Conservation (phyloP, 345 rosid genomes). For the Anastatica hierochuntica region DNA sequence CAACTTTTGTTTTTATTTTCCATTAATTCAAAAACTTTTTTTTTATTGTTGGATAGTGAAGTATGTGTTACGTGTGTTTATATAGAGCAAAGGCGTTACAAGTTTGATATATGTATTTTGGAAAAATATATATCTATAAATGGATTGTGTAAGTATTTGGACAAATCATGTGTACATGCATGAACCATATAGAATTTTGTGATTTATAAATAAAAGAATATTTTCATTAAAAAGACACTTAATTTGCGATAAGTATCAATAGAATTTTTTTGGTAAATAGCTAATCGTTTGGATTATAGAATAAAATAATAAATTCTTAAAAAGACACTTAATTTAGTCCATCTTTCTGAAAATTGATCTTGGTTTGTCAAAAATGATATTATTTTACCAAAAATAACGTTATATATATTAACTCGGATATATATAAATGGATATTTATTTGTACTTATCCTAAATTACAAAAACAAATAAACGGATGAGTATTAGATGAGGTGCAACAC, state of each 20-base stretch:
- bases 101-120: background rate
- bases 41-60: background rate
- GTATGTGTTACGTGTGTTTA: slow-evolving; percentile 7
- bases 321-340: background rate
- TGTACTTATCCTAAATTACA: background rate
- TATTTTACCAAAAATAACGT: background rate
- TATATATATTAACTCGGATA: background rate
- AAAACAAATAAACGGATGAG: too few species aligned
- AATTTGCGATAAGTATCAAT: too few species aligned
- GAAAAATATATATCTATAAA: background rate
- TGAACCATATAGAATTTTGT: slow-evolving; percentile 15
- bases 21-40: background rate
- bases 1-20: slow-evolving; percentile 4
- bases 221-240: too few species aligned
- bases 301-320: background rate
- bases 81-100: background rate
- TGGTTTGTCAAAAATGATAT: background rate
- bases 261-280: too few species aligned
- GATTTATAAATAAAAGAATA: too few species aligned
- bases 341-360: background rate
- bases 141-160: background rate
- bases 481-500: too few species aligned
- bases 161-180: background rate
- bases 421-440: background rate
- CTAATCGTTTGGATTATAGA: too few species aligned